Evolutionary conservation across 306 rosid species (phyloP).

Genomic region (Pachyrhizus erosus): DNA sequence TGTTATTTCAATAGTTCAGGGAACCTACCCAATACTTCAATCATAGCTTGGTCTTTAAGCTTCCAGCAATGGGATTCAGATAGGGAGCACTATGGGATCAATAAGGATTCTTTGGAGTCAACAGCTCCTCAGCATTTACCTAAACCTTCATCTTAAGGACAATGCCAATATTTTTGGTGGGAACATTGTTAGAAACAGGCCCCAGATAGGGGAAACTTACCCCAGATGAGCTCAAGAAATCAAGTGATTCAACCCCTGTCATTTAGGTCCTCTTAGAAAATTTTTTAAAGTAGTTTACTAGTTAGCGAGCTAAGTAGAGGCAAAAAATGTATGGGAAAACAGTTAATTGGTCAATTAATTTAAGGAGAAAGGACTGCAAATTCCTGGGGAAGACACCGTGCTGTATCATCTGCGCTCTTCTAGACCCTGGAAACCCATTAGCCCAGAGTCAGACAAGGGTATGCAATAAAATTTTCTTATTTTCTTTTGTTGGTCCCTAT

Average conservation of each 20-base stretch:
- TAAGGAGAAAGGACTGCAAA: not conserved
- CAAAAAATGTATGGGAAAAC: not conserved
- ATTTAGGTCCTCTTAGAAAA: not conserved
- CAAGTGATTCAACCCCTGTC: not conserved
- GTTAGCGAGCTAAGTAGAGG: not conserved
- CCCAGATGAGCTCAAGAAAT: not conserved
- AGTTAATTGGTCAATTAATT: not conserved
- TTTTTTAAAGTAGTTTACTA: not conserved
- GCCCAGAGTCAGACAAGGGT: not conserved
- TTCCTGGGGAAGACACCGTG: not conserved
- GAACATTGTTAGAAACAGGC: not conserved
- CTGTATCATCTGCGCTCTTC: not conserved
- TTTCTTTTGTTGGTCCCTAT: not conserved
- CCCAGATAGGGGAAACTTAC: not conserved
- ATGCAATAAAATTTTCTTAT: not conserved
- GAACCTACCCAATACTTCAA: not conserved
- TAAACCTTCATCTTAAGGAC: not conserved
- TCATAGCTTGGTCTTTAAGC: not conserved
- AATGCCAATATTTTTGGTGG: not conserved
- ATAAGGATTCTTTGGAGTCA: not conserved
- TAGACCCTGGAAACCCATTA: not conserved
- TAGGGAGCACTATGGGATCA: not conserved
- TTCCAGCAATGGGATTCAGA: not conserved
- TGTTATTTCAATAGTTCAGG: not conserved
- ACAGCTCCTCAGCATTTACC: not conserved